phyloP scores from a whole-genome alignment of 768 basidiomycete species.

The Amanita inopinata region DNA sequence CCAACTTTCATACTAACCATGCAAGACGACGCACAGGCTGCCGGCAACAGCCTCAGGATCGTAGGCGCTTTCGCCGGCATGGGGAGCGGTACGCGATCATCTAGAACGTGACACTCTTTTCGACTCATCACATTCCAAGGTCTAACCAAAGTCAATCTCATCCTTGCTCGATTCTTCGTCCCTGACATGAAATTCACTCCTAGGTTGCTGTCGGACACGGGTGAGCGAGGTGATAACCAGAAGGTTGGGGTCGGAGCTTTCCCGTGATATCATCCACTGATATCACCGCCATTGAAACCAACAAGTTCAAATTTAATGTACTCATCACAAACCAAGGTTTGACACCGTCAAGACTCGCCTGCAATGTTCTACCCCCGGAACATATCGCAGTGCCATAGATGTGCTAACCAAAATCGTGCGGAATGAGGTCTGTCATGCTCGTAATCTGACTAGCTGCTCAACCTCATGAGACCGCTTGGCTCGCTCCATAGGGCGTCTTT shows the following conservation, averaged over 20 bases:
- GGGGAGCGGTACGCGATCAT: constrained; percentile 41
- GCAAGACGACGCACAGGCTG: constrained; percentile 22
- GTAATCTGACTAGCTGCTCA: constrained; percentile 5
- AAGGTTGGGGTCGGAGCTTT: constrained; percentile 10
- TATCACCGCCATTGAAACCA: constrained; percentile 5
- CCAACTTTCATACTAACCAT: constrained; percentile 15
- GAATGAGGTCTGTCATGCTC: constrained; percentile 39
- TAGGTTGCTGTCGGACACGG: constrained; percentile 68
- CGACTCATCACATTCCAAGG: constrained; percentile 21
- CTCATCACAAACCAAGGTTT: constrained; percentile 31
- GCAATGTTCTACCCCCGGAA: constrained; percentile 58
- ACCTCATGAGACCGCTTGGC: constrained; percentile 9
- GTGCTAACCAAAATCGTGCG: constrained; percentile 45
- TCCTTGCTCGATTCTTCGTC: neutral
- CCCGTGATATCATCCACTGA: constrained; percentile 5
- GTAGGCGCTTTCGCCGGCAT: constrained; percentile 50
- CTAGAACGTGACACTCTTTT: constrained; percentile 1
- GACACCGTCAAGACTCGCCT: constrained; percentile 68
- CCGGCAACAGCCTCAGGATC: constrained; percentile 30
- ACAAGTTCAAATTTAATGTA: constrained; percentile 2
- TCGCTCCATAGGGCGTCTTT: constrained; percentile 36
- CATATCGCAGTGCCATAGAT: constrained; percentile 52
- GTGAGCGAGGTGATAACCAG: constrained; percentile 22
- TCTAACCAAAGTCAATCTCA: constrained; percentile 36
- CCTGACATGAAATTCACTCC: constrained; percentile 1